A percentile compares a stretch with the other conserved stretches of the same genome.
Evolutionary conservation across 2,329 filamentous ascomycete genomes (phyloP).

Genomic region (Pseudocercospora vitis): DNA sequence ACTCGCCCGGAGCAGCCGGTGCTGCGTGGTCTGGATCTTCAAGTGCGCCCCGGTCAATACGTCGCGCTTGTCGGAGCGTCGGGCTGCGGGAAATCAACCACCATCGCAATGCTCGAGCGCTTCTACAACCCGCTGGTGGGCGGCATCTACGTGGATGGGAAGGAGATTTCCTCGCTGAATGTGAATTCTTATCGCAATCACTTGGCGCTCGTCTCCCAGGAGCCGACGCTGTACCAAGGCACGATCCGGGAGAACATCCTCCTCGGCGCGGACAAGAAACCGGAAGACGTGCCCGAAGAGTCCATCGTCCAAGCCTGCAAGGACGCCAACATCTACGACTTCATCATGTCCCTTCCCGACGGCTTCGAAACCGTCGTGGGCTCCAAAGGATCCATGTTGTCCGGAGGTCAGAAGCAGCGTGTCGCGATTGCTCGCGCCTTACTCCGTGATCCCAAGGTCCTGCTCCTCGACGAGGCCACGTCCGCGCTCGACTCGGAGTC

Average conservation of each 20-base stretch:
- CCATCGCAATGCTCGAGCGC: constrained; percentile 85
- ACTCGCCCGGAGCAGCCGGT: constrained; percentile 90
- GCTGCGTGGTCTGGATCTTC: constrained; percentile 76
- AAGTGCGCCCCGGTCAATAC: constrained; percentile 74
- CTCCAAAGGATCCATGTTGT: constrained; percentile 79
- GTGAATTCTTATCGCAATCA: constrained; percentile 81
- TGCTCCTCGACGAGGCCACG: constrained; percentile 78
- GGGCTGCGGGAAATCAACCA: constrained; percentile 92
- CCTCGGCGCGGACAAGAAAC: constrained; percentile 62
- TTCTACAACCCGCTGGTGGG: constrained; percentile 90
- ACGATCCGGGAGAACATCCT: constrained; percentile 88
- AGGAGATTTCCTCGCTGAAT: constrained; percentile 77
- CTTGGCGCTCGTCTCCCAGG: constrained; percentile 87
- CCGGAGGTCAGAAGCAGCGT: constrained; percentile 91
- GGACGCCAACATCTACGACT: constrained; percentile 90
- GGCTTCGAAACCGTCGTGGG: constrained; percentile 60
- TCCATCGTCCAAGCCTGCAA: constrained; percentile 76
- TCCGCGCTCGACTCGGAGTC: constrained; percentile 68
- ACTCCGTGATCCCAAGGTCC: constrained; percentile 83
- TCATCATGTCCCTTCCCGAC: constrained; percentile 76
- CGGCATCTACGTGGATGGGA: constrained; percentile 76
- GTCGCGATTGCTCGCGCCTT: constrained; percentile 90
- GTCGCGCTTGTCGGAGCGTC: constrained; percentile 90
- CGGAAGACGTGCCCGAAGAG: constrained; percentile 68
- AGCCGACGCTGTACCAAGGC: constrained; percentile 92